Conservation (phyloP, 345 rosid species). For the Camelina hispida region DNA sequence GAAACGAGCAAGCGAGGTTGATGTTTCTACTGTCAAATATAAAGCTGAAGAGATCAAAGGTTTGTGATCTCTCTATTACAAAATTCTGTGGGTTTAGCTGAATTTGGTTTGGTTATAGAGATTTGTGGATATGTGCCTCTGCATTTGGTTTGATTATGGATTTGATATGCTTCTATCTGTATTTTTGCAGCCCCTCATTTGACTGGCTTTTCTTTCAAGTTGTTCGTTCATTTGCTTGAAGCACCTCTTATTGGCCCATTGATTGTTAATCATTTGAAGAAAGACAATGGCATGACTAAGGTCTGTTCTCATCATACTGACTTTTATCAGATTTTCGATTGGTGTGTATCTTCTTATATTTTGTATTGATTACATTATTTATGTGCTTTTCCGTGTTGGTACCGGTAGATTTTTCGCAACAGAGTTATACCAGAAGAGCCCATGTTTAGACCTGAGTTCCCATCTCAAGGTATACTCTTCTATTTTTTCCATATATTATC, state of each 20-base stretch:
- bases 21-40: slow-evolving; percentile 59
- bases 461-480: too few species aligned
- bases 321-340: not conserved
- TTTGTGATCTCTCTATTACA: slow-evolving; percentile 17
- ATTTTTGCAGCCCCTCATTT: slow-evolving; percentile 71
- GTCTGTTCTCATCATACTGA: slow-evolving; percentile 40
- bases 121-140: too few species aligned
- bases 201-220: slow-evolving; percentile 64
- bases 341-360: slow-evolving; percentile 1
- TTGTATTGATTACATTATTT: not conserved
- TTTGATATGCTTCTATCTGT: slow-evolving; percentile 11
- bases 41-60: slow-evolving; percentile 60
- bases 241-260: slow-evolving; percentile 67
- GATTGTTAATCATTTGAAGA: slow-evolving; percentile 57
- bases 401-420: slow-evolving; percentile 61
- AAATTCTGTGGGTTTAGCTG: not conserved
- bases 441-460: slow-evolving; percentile 87
- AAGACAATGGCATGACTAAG: slow-evolving; percentile 66
- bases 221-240: slow-evolving; percentile 65
- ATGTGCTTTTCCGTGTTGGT: slow-evolving; percentile 22
- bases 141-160: slow-evolving; percentile 5
- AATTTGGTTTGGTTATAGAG: not conserved
- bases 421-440: slow-evolving; percentile 81
- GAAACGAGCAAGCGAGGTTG: slow-evolving; percentile 61
- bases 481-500: too few species aligned